phyloP scores from a whole-genome alignment of 805 yeast species.

The Maudiozyma barnettii region DNA sequence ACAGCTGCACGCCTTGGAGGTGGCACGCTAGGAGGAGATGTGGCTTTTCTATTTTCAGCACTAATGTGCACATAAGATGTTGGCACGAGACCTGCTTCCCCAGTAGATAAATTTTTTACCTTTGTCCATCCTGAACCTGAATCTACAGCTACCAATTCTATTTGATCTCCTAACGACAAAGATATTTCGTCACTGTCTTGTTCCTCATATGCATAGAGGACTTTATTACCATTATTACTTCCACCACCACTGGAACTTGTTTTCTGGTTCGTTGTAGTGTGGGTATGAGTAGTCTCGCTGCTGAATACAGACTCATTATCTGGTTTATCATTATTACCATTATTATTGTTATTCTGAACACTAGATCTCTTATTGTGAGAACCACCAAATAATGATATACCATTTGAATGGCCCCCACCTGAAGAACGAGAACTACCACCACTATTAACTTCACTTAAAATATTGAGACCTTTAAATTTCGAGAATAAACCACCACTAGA shows the following conservation, averaged over 20 bases:
- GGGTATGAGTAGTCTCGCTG: constrained; percentile 3
- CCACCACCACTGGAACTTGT: not conserved
- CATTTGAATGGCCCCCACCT: not conserved
- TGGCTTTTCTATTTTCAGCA: constrained; percentile 24
- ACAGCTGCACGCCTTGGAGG: constrained; percentile 49
- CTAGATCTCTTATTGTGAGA: not conserved
- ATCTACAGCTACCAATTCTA: constrained; percentile 55
- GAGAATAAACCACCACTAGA: constrained; percentile 36
- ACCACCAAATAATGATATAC: constrained; percentile 2
- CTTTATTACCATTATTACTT: constrained; percentile 30
- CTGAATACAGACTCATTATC: constrained; percentile 5
- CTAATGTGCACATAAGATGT: constrained; percentile 57
- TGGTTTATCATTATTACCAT: constrained; percentile 8
- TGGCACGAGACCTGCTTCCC: constrained; percentile 70
- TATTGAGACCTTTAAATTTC: constrained; percentile 18
- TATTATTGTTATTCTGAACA: not conserved
- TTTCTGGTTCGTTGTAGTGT: not conserved
- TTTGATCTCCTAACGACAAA: constrained; percentile 48
- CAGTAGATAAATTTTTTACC: constrained; percentile 40
- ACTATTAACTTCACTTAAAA: constrained; percentile 1
- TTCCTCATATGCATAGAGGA: constrained; percentile 56
- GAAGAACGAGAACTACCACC: not conserved
- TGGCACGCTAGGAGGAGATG: constrained; percentile 69
- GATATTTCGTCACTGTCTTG: constrained; percentile 68
- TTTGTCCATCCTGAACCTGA: constrained; percentile 92